Conservation (phyloP, 1,139 yeast genomes). For the Geotrichum klebahnii region DNA sequence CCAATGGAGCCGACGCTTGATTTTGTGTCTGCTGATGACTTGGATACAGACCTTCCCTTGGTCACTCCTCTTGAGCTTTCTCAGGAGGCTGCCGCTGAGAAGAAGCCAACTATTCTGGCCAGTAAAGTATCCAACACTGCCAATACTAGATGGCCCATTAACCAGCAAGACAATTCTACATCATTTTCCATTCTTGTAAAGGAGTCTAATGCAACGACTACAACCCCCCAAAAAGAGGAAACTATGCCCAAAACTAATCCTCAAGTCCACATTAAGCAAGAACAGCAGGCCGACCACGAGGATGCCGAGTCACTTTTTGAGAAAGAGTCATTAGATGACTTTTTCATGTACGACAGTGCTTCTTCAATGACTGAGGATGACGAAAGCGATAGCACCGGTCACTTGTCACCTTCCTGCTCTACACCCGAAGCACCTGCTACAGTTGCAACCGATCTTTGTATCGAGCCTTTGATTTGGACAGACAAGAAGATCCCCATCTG, state of each 20-base stretch:
- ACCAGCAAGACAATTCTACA: slow-evolving; percentile 32
- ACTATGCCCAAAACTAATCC: background rate
- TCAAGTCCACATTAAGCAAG: background rate
- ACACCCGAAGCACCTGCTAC: background rate
- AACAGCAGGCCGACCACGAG: background rate
- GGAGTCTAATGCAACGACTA: background rate
- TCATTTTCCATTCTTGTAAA: slow-evolving; percentile 30
- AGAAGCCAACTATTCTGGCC: background rate
- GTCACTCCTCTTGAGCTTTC: slow-evolving; percentile 13
- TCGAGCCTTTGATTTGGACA: slow-evolving; percentile 20
- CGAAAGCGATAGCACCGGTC: slow-evolving; percentile 16
- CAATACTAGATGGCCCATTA: slow-evolving; percentile 30
- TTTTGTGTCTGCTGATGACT: slow-evolving; percentile 9
- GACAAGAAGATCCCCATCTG: slow-evolving; percentile 29
- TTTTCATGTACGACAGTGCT: slow-evolving; percentile 27
- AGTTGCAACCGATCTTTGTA: background rate
- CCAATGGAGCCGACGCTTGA: slow-evolving; percentile 13
- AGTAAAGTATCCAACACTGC: background rate
- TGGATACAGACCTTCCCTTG: slow-evolving; percentile 18
- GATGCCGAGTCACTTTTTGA: slow-evolving; percentile 12
- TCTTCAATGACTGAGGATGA: slow-evolving; percentile 19
- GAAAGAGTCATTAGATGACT: slow-evolving; percentile 13
- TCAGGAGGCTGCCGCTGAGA: background rate
- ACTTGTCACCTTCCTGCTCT: background rate
- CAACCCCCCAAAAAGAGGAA: background rate